Evolutionary conservation across 352 stramenopile species (phyloP), one percentile per base, ranked within the genome.

Genomic region (Phytopythium litorale): DNA sequence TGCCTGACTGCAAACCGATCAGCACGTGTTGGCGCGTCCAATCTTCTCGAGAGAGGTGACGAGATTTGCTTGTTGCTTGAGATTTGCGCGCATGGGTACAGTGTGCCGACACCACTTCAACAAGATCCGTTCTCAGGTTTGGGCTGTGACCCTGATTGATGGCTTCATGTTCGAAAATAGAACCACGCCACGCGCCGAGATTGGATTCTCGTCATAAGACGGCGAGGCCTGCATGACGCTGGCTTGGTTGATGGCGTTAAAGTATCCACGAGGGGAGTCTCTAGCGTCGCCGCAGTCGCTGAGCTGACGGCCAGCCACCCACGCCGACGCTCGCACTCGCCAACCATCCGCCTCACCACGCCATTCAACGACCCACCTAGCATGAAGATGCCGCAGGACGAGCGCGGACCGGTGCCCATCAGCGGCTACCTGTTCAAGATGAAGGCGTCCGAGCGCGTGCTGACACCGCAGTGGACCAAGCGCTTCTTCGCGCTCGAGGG

Each of bases 401-500:
- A 87, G 37, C 81, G 76, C 13, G 81, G 78, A 4, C 79, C 83
- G 21, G 78, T 89, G 58, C 81, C 84, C 21, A 89, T 92, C 66
- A 91, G 84, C 56, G 86, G 80, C 57, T 94, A 91, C 66, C 69
- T 93, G 38, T 85, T 78, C 78, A 93, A 94, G 70, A 90, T 93
- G 79, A 94, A 95, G 60, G 70, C 76, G 55, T 78, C 70, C 49
- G 78, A 92, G 66, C 72, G 75, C 7, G 30, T 92, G 57, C 72
- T 95, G 42, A 86, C 81, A 19, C 81, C 82, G 56, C 80, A 92
- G 64, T 95, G 81, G 83, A 91, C 79, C 70, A 88, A 87, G 60
- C 84, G 83, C 51, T 93, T 87, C 70, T 92, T 92, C 57, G 71
- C 84, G 18, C 72, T 94, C 32, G 78, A 96, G 62, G 83, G 84